These are phyloP conservation scores for Tetrahymena malaccensis DNA, from an alignment of 73 alveolate species.

Conservation along the genomic window DNA sequence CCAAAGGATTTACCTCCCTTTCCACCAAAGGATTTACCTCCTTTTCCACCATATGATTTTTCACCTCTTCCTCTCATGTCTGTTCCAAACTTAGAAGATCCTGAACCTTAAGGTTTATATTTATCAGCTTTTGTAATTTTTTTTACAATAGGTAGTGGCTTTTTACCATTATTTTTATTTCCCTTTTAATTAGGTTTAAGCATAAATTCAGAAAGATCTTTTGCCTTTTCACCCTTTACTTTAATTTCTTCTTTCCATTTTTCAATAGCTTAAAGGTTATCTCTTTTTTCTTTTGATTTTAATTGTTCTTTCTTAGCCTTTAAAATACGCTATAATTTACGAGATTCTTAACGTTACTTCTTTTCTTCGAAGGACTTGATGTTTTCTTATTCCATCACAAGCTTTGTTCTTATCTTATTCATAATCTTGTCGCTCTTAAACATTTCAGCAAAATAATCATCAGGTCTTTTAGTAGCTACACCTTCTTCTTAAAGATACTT, in stretches of 20 bases:
- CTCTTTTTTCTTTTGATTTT: slow-evolving; percentile 47
- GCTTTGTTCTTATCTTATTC: slow-evolving; percentile 43
- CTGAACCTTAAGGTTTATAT: not conserved
- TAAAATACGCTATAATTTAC: not conserved
- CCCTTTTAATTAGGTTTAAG: not conserved
- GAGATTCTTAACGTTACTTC: slow-evolving; percentile 27
- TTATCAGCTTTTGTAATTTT: not conserved
- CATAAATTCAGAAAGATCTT: slow-evolving; percentile 8
- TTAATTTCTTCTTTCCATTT: slow-evolving; percentile 34
- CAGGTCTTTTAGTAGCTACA: slow-evolving; percentile 53
- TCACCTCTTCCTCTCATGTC: not conserved
- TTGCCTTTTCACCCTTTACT: slow-evolving; percentile 34
- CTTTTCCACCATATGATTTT: not conserved
- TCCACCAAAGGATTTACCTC: not conserved
- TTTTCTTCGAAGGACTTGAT: slow-evolving; percentile 45
- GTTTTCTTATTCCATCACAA: slow-evolving; percentile 36
- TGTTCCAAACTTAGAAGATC: not conserved
- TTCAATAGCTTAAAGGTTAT: slow-evolving; percentile 27
- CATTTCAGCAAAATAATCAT: slow-evolving; percentile 66
- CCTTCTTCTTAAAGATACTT: slow-evolving; percentile 29
- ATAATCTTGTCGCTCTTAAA: slow-evolving; percentile 45
- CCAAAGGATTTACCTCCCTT: not conserved
- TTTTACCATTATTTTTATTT: not conserved
- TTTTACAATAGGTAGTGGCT: not conserved
- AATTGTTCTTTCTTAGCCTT: slow-evolving; percentile 41